Conservation (phyloP, 169 alveolate genomes). For the Plasmodium adleri region DNA sequence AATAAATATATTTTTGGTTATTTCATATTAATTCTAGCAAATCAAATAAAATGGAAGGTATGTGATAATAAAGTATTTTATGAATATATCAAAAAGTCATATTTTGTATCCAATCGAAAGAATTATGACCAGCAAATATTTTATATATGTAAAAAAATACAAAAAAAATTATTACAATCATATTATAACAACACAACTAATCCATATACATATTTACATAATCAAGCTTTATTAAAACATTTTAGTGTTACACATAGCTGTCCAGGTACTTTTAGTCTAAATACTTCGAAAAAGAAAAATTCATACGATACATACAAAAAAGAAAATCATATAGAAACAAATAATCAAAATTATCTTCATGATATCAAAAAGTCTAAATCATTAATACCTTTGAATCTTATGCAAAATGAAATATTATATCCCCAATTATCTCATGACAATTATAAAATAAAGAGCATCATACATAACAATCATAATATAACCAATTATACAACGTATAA, state of each 20-base stretch:
- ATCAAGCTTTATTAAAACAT: slow-evolving; percentile 44
- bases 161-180: slow-evolving; percentile 36
- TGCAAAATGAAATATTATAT: neutral
- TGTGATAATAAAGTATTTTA: slow-evolving; percentile 33
- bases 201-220: slow-evolving; percentile 6
- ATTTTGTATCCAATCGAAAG: slow-evolving; percentile 36
- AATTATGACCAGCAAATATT: slow-evolving; percentile 58
- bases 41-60: slow-evolving; percentile 72
- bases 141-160: slow-evolving; percentile 72
- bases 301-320: neutral
- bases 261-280: slow-evolving; percentile 52
- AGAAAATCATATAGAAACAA: neutral
- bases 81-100: slow-evolving; percentile 38
- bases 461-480: neutral
- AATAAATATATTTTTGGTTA: slow-evolving; percentile 70
- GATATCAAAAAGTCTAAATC: neutral
- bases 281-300: neutral
- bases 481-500: neutral
- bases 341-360: neutral
- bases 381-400: slow-evolving; percentile 2
- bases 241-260: slow-evolving; percentile 74
- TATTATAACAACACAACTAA: neutral
- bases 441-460: neutral
- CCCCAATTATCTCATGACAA: too few relatives aligned
- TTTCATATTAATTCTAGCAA: slow-evolving; percentile 52